phyloP scores from a whole-genome alignment of 2,329 filamentous ascomycete genomes.

The Clonostachys sp. region DNA sequence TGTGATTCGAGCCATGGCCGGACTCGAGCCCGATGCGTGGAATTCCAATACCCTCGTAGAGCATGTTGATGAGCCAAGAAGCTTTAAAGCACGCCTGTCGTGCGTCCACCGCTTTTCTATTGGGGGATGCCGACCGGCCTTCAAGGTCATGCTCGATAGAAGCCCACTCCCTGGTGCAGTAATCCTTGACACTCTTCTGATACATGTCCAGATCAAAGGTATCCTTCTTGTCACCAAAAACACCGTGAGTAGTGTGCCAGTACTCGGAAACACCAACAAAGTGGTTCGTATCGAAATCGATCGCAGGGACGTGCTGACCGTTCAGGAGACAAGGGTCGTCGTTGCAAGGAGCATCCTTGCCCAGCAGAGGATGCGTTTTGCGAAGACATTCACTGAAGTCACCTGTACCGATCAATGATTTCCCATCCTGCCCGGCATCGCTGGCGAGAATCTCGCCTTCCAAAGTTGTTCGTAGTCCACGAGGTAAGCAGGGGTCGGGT shows the following conservation, averaged over 20 bases:
- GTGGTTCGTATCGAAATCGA: conserved; percentile 96
- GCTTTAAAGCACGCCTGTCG: conserved; percentile 95
- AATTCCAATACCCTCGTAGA: conserved; percentile 93
- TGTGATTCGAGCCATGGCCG: conserved; percentile 58
- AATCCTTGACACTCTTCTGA: conserved; percentile 76
- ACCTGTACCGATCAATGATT: conserved; percentile 75
- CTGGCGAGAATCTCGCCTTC: conserved; percentile 54
- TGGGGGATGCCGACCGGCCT: conserved; percentile 66
- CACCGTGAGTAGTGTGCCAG: conserved; percentile 96
- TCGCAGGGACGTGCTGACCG: conserved; percentile 86
- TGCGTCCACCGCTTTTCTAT: conserved; percentile 73
- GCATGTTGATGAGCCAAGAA: conserved; percentile 93
- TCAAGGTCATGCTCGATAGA: conserved; percentile 65
- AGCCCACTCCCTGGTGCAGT: conserved; percentile 81
- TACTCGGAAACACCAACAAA: conserved; percentile 98
- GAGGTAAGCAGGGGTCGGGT: conserved; percentile 87
- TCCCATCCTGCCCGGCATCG: conserved; percentile 12
- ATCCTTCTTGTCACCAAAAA: conserved; percentile 76
- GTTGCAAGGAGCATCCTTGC: conserved; percentile 80
- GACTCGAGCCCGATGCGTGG: conserved; percentile 75
- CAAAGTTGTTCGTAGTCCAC: conserved; percentile 68
- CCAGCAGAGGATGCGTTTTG: conserved; percentile 78
- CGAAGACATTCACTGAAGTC: conserved; percentile 80
- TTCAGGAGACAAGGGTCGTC: conserved; percentile 86
- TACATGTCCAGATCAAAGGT: conserved; percentile 90